Conservation (phyloP, 805 yeast genomes). For the Barnettozyma salicaria region DNA sequence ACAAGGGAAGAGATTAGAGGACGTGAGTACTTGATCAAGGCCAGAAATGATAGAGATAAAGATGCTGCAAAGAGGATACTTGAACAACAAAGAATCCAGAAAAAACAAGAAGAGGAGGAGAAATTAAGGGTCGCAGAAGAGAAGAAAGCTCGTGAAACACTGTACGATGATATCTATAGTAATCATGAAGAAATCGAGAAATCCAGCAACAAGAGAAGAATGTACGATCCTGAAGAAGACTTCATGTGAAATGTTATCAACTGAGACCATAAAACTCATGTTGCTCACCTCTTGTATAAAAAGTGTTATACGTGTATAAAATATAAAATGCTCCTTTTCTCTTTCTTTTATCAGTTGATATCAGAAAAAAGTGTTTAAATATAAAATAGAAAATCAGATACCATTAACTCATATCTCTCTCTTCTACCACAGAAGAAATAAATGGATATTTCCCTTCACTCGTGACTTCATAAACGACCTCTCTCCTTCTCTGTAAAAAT, state of each 20-base stretch:
- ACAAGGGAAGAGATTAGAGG: conserved; percentile 50
- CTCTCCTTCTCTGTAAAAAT: background rate
- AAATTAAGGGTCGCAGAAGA: conserved; percentile 35
- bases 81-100: conserved; percentile 23
- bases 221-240: conserved; percentile 53
- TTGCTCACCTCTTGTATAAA: too few relatives aligned
- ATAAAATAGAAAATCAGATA: conserved; percentile 4
- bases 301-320: background rate
- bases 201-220: conserved; percentile 41
- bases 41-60: conserved; percentile 35
- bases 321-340: conserved; percentile 3
- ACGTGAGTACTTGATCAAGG: conserved; percentile 27
- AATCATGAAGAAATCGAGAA: conserved; percentile 39
- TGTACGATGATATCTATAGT: conserved; percentile 41
- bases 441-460: background rate
- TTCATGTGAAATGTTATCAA: conserved; percentile 33
- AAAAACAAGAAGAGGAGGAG: conserved; percentile 29
- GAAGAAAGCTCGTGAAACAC: conserved; percentile 34
- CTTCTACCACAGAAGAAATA: background rate
- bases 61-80: conserved; percentile 23
- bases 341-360: background rate
- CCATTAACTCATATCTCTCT: background rate
- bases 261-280: background rate
- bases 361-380: conserved; percentile 3
- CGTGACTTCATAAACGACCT: background rate